phyloP scores from a whole-genome alignment of 352 stramenopile genomes.

The Pythium grandisporangium region DNA sequence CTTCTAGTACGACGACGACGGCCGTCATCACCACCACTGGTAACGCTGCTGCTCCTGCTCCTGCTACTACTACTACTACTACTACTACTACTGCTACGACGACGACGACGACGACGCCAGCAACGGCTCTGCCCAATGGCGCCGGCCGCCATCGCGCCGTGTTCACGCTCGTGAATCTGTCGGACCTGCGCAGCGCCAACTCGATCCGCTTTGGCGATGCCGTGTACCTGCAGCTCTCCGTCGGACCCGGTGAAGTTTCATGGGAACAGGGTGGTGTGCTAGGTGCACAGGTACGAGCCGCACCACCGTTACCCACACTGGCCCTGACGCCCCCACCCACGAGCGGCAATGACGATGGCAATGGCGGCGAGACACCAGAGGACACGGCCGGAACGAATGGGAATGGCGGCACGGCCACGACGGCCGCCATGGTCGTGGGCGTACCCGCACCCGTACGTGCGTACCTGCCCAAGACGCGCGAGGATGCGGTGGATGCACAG shows the following conservation, averaged over 20 bases:
- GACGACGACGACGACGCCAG: constrained; percentile 1
- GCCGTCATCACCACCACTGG: no score
- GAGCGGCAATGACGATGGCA: constrained; percentile 24
- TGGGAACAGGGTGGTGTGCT: constrained; percentile 73
- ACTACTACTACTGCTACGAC: no score
- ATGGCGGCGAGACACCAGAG: no score
- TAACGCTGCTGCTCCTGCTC: no score
- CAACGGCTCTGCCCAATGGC: constrained; percentile 26
- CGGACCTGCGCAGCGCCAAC: constrained; percentile 50
- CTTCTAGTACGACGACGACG: no score
- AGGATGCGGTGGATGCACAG: constrained; percentile 64
- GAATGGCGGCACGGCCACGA: no score
- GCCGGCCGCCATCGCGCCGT: constrained; percentile 44
- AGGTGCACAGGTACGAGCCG: constrained; percentile 63
- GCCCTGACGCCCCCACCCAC: no score
- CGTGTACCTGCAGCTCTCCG: constrained; percentile 67
- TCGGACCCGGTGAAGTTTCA: constrained; percentile 46
- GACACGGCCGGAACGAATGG: no score
- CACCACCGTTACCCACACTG: constrained; percentile 56
- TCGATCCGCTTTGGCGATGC: constrained; percentile 67
- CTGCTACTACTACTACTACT: no score
- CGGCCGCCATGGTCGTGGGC: constrained; percentile 34
- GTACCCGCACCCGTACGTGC: constrained; percentile 49
- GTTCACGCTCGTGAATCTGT: constrained; percentile 65
- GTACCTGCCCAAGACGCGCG: constrained; percentile 66